Conservation (phyloP, 225 moss, liverwort and hornwort genomes). For the Ulota crispa region DNA sequence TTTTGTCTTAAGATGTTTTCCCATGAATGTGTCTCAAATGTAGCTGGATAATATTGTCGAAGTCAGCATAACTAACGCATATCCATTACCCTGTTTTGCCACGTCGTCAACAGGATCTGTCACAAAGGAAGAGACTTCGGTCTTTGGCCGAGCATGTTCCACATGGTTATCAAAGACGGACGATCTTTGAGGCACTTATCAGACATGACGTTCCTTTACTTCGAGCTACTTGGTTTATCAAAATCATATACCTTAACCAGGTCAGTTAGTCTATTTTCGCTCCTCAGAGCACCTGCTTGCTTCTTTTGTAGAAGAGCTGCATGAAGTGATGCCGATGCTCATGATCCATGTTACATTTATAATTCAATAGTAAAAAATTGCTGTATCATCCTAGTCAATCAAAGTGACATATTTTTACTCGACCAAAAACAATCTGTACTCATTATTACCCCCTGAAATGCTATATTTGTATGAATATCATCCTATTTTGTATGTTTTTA, state of each 20-base stretch:
- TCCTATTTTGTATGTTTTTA: no score
- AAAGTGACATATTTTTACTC: no score
- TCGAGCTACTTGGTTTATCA: conserved; percentile 96
- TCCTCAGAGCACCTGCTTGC: conserved; percentile 7
- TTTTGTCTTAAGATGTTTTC: conserved; percentile 7
- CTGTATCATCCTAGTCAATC: no score
- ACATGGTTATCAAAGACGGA: conserved; percentile 74
- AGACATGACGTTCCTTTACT: conserved; percentile 87
- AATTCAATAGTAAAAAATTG: no score
- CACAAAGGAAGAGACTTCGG: conserved; percentile 91
- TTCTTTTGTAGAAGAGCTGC: conserved; percentile 14
- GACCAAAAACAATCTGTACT: no score
- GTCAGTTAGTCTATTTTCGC: conserved; percentile 32
- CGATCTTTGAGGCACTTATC: conserved; percentile 85
- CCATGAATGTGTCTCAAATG: not conserved
- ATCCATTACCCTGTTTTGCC: conserved; percentile 1
- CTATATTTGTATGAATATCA: no score
- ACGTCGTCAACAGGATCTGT: conserved; percentile 61
- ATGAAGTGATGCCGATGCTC: not conserved
- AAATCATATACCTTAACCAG: conserved; percentile 92
- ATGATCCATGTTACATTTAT: not conserved
- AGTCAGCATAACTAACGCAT: not conserved
- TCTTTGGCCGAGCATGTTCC: conserved; percentile 90
- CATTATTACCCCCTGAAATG: no score
- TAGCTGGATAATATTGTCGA: conserved; percentile 9